Base-by-base conservation (phyloP, 805 yeast genomes). In the Huiozyma sinensis region DNA sequence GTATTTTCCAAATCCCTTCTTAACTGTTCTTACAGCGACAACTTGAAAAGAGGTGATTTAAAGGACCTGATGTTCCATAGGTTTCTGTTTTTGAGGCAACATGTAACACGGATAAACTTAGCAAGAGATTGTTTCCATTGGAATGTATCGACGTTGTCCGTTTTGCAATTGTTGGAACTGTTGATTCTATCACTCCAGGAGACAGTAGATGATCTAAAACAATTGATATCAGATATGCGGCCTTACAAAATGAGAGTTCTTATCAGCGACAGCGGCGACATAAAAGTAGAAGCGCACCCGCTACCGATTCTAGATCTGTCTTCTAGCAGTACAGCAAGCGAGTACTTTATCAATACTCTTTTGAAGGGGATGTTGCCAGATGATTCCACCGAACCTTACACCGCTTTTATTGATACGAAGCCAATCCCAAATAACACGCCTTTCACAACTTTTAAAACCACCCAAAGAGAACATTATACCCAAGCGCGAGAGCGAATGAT, bases 401-500 rank as follows among this genome's bases (percentile, higher is more conserved):
- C 70, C 17, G 77, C 87, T 0, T 78, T 76, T 53, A 54, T 88
- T 4, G 90, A 83, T 56, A 55, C 66, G 0, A 61, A 69, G 30
- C 68, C 77, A 1, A 69, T 75, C 1, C 11, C 13, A 6, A 50
- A 71, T 38, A 72, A 77, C 1, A 76, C 94, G 2, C 84, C 85
- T 1, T 85, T 83, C 62, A 86, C 95, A 0, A 81, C 94, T 5
- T 83, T 88, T 65, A 90, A 90, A 60, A 90, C 97, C 0, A 84
- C 96, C 0, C 63, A 69, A 27, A 69, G 98, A 49, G 67, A 66
- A 3, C 76, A 71, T 39, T 88, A 89, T 58, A 72, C 67, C 38
- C 68, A 58, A 2, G 82, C 95, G 0, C 65, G 97, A 45, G 60
- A 59, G 1, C 65, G 86, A 38, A 51, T 64, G 37, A 55, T 76